A percentile compares a stretch with the other conserved stretches of the same genome.
Conservation (phyloP, 2,329 filamentous ascomycete genomes). For the Bipolaris oryzae region DNA sequence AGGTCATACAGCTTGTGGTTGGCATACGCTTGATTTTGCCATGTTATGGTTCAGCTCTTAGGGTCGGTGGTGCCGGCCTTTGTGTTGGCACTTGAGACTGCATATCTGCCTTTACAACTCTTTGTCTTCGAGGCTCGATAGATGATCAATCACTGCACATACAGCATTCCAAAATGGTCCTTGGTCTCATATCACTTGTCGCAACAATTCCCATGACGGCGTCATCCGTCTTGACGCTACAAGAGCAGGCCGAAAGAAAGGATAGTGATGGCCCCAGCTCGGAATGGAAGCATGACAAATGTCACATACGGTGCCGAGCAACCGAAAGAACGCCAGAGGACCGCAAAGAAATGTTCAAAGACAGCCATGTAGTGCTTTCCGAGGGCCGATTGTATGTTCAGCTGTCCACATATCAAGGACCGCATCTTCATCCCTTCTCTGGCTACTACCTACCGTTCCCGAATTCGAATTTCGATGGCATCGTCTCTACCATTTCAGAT, state of each 20-base stretch:
- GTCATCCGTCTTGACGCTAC: slow-evolving; percentile 26
- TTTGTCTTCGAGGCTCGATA: background rate
- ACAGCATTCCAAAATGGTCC: slow-evolving; percentile 14
- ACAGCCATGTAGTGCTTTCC: slow-evolving; percentile 23
- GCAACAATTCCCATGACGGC: slow-evolving; percentile 28
- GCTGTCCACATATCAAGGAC: slow-evolving; percentile 26
- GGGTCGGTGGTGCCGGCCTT: background rate
- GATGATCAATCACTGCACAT: background rate
- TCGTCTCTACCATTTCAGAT: slow-evolving; percentile 55
- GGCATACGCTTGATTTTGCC: background rate
- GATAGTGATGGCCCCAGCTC: slow-evolving; percentile 20
- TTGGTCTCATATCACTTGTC: slow-evolving; percentile 22
- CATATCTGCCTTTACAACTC: background rate
- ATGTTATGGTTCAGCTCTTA: background rate
- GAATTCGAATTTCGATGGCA: slow-evolving; percentile 51
- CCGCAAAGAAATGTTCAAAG: slow-evolving; percentile 24
- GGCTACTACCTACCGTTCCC: slow-evolving; percentile 57
- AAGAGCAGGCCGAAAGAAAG: slow-evolving; percentile 27
- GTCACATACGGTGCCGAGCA: slow-evolving; percentile 26
- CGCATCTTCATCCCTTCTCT: slow-evolving; percentile 51
- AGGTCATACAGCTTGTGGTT: background rate
- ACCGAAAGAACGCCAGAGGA: slow-evolving; percentile 24
- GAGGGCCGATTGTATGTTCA: slow-evolving; percentile 27
- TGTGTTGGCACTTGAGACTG: background rate
- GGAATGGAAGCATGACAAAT: slow-evolving; percentile 30